Evolutionary conservation across 129 eudicot genomes (phyloP).

Genomic region (Arctium lappa): DNA sequence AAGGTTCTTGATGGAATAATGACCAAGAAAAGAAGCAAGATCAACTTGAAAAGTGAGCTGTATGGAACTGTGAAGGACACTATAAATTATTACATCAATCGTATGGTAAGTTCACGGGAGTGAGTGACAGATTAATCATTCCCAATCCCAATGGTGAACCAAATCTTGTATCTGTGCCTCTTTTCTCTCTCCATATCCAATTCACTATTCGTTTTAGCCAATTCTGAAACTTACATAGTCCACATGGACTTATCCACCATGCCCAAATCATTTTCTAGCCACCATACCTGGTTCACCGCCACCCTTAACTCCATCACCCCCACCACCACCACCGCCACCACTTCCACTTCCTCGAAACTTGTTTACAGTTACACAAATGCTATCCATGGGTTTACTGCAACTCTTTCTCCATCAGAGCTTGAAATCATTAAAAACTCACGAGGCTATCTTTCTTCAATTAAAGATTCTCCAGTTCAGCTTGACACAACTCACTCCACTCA

Average conservation of each 20-base stretch:
- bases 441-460: conserved; percentile 50
- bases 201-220: conserved; percentile 11
- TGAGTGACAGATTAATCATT: conserved; percentile 16
- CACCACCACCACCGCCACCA: background rate
- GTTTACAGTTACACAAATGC: conserved; percentile 58
- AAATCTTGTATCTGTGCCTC: conserved; percentile 32
- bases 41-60: background rate
- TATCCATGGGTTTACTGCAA: conserved; percentile 74
- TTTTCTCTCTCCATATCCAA: conserved; percentile 18
- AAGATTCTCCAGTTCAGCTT: conserved; percentile 37
- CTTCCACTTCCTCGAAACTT: conserved; percentile 39
- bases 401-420: conserved; percentile 55
- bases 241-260: conserved; percentile 76
- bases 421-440: conserved; percentile 43
- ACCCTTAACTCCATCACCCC: conserved; percentile 45
- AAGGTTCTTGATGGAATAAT: background rate
- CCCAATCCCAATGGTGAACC: conserved; percentile 41
- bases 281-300: conserved; percentile 68
- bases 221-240: conserved; percentile 57
- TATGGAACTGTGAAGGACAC: background rate
- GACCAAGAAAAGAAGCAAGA: background rate
- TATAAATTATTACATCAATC: conserved; percentile 17
- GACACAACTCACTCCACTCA: conserved; percentile 68
- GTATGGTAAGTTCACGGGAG: conserved; percentile 2
- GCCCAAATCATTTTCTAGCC: conserved; percentile 65